These are phyloP conservation scores for Monosporascus sp. DNA, from an alignment of 2,329 filamentous ascomycete genomes.

Conservation along the genomic window DNA sequence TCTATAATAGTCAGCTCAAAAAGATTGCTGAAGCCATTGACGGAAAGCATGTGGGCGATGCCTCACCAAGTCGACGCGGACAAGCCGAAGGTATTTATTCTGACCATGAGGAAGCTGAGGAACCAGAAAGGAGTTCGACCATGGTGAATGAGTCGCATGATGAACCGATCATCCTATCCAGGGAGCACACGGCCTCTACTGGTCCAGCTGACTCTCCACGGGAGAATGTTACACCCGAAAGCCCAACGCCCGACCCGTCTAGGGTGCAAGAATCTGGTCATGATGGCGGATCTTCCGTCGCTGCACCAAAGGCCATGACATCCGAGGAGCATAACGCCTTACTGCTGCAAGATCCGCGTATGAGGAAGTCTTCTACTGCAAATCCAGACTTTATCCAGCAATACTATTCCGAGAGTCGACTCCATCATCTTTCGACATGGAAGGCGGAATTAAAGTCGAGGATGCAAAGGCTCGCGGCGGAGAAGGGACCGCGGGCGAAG, in stretches of 20 bases:
- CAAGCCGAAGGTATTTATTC: neutral
- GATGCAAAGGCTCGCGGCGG: slow-evolving; percentile 73
- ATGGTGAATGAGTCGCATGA: neutral
- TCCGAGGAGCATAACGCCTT: slow-evolving; percentile 90
- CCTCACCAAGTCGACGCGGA: slow-evolving; percentile 11
- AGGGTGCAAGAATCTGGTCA: neutral
- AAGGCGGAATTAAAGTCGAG: slow-evolving; percentile 89
- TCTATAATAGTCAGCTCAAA: slow-evolving; percentile 71
- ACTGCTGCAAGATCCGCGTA: slow-evolving; percentile 75
- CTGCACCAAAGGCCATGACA: slow-evolving; percentile 48
- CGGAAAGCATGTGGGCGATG: slow-evolving; percentile 8
- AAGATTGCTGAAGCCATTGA: slow-evolving; percentile 18
- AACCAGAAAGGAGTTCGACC: neutral
- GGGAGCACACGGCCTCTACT: slow-evolving; percentile 3
- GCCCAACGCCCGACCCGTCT: neutral
- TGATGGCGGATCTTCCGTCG: slow-evolving; percentile 1
- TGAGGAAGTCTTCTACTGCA: slow-evolving; percentile 83
- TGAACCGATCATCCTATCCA: slow-evolving; percentile 1
- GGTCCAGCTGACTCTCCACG: slow-evolving; percentile 6
- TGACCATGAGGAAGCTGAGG: neutral
- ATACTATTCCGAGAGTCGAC: slow-evolving; percentile 88
- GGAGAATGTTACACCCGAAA: neutral
- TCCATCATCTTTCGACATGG: slow-evolving; percentile 95
- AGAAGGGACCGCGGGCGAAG: slow-evolving; percentile 50
- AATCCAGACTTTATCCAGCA: slow-evolving; percentile 93